phyloP scores from a whole-genome alignment of 2,329 filamentous ascomycete genomes.

The Endothia cerciana region DNA sequence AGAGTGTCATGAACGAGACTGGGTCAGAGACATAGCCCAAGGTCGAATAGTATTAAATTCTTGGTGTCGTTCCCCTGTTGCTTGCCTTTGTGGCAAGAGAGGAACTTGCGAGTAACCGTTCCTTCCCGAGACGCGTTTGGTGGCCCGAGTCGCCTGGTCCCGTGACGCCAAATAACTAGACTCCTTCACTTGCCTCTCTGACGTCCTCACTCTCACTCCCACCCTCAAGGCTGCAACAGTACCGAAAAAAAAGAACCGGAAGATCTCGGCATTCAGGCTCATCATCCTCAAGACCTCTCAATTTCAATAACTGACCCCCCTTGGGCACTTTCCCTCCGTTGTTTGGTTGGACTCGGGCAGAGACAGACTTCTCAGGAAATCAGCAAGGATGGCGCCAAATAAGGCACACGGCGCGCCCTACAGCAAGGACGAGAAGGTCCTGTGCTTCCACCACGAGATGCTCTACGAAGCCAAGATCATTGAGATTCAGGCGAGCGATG shows the following conservation, averaged over 20 bases:
- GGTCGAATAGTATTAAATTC: background rate
- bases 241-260: background rate
- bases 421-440: conserved; percentile 85
- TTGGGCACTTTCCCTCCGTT: background rate
- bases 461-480: conserved; percentile 97
- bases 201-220: conserved; percentile 16
- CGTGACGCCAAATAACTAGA: conserved; percentile 24
- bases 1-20: background rate
- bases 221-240: background rate
- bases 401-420: conserved; percentile 53
- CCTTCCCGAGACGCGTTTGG: conserved; percentile 22
- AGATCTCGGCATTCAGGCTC: background rate
- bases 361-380: background rate
- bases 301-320: background rate
- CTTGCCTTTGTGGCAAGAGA: background rate
- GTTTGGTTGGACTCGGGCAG: background rate
- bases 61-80: background rate
- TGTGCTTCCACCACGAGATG: conserved; percentile 97
- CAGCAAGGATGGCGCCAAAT: conserved; percentile 42
- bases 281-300: background rate
- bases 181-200: conserved; percentile 7
- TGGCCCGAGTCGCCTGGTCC: conserved; percentile 24
- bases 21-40: background rate
- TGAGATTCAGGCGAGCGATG: conserved; percentile 73
- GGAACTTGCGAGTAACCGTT: background rate